Conservation (phyloP, 768 basidiomycete genomes). For the Ramaria sp. region DNA sequence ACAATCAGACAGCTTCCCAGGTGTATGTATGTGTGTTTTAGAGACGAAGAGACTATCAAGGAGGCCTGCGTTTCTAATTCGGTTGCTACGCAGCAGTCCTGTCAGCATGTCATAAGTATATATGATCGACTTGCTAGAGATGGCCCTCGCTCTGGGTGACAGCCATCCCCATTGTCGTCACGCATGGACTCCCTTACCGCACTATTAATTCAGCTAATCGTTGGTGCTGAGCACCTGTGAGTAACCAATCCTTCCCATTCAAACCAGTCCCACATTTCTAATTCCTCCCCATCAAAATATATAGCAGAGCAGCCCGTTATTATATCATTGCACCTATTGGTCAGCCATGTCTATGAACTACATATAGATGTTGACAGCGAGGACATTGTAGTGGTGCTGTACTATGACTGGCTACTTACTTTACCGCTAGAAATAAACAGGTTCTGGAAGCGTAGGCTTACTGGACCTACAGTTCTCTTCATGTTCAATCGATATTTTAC, state of each 20-base stretch:
- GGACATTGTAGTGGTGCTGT: slow-evolving; percentile 17
- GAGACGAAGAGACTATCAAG: too few relatives aligned
- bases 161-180: too few relatives aligned
- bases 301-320: background rate
- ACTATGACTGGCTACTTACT: slow-evolving; percentile 38
- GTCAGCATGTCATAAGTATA: too few relatives aligned
- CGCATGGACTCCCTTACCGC: too few relatives aligned
- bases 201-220: too few relatives aligned
- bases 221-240: background rate
- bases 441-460: slow-evolving; percentile 26
- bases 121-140: too few relatives aligned
- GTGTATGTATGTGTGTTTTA: too few relatives aligned
- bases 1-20: too few relatives aligned
- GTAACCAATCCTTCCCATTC: background rate
- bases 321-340: slow-evolving; percentile 1
- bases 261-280: background rate
- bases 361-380: background rate
- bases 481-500: slow-evolving; percentile 15
- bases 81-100: too few relatives aligned
- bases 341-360: background rate
- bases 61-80: too few relatives aligned
- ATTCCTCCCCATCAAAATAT: background rate
- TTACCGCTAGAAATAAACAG: slow-evolving; percentile 29
- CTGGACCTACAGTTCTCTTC: slow-evolving; percentile 9
- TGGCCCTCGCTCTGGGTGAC: too few relatives aligned